Conservation (phyloP, 257 asterid species). For the Nicotiana knightiana region DNA sequence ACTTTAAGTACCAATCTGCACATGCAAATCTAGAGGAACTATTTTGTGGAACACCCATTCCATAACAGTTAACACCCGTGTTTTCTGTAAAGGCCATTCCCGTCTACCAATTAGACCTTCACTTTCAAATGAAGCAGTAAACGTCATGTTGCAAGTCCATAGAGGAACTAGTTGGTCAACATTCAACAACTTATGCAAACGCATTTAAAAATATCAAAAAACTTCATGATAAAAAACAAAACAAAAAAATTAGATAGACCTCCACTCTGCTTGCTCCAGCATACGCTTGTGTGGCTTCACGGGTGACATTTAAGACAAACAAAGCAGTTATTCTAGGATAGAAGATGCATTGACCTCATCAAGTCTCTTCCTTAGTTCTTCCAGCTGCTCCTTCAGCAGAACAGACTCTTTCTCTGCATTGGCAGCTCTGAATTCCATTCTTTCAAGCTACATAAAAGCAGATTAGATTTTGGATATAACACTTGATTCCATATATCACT, state of each 20-base stretch:
- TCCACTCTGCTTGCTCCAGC: constrained; percentile 1
- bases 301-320: background rate
- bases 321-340: background rate
- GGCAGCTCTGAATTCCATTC: constrained; percentile 72
- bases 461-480: constrained; percentile 14
- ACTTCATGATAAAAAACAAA: background rate
- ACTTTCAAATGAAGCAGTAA: background rate
- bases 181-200: background rate
- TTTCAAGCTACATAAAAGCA: constrained; percentile 61
- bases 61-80: background rate
- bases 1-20: background rate
- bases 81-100: background rate
- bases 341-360: constrained; percentile 47
- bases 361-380: constrained; percentile 51
- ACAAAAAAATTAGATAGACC: background rate
- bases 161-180: background rate
- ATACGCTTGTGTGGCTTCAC: background rate
- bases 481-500: background rate
- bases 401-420: constrained; percentile 79
- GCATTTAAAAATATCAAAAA: background rate
- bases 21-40: background rate
- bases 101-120: background rate
- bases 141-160: background rate
- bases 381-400: constrained; percentile 58
- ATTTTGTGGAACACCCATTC: background rate